These are phyloP conservation scores for Yarrowia alimentaria DNA, from an alignment of 805 yeast species.

Conservation along the genomic window DNA sequence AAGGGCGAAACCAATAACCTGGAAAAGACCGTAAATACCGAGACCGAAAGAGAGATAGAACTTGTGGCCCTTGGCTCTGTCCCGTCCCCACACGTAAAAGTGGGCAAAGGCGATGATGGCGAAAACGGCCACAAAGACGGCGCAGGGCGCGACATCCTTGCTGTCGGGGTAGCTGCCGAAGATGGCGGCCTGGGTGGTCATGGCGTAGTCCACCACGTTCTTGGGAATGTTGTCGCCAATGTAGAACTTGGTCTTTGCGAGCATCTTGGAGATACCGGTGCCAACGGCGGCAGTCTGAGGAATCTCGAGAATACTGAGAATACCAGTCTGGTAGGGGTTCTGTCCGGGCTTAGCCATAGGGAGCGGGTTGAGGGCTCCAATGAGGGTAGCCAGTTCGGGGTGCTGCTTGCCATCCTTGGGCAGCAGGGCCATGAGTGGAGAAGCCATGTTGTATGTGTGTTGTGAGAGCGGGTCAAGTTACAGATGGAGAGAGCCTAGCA, in stretches of 20 bases:
- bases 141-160: constrained; percentile 59
- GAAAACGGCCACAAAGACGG: constrained; percentile 56
- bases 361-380: constrained; percentile 14
- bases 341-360: constrained; percentile 15
- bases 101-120: constrained; percentile 50
- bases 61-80: constrained; percentile 56
- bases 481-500: too few relatives aligned
- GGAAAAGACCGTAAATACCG: constrained; percentile 51
- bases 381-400: constrained; percentile 16
- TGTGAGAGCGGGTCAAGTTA: not conserved
- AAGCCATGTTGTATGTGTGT: constrained; percentile 11
- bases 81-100: constrained; percentile 47
- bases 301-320: constrained; percentile 6
- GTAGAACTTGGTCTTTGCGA: constrained; percentile 14
- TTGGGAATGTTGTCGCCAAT: constrained; percentile 18
- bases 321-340: constrained; percentile 16
- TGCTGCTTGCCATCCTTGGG: constrained; percentile 21
- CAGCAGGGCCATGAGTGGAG: constrained; percentile 24
- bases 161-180: constrained; percentile 63
- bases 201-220: constrained; percentile 19
- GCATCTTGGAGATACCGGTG: constrained; percentile 16
- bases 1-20: constrained; percentile 58
- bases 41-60: constrained; percentile 57
- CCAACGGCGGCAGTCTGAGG: constrained; percentile 19
- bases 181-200: constrained; percentile 38